Evolutionary conservation across 2,329 filamentous ascomycete genomes (phyloP).

Genomic region (Coniochaeta hoffmannii): DNA sequence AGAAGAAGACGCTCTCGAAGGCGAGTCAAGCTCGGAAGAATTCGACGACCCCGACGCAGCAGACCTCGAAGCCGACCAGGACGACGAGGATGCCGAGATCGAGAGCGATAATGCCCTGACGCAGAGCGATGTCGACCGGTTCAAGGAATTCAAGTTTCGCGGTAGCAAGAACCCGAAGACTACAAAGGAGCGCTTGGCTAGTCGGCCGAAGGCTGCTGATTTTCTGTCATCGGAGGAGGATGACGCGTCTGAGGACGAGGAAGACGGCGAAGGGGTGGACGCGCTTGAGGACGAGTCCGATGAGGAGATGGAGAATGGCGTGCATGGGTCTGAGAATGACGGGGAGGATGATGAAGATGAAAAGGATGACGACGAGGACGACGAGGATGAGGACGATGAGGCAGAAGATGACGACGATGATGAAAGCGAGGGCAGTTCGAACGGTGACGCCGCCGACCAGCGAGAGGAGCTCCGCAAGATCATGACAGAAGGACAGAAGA

Average conservation of each 20-base stretch:
- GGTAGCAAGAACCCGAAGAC: constrained; percentile 45
- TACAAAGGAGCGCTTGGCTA: constrained; percentile 33
- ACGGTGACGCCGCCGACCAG: constrained; percentile 21
- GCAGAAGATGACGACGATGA: constrained; percentile 27
- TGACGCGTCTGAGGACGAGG: constrained; percentile 32
- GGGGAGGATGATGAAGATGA: constrained; percentile 22
- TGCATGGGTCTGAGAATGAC: constrained; percentile 20
- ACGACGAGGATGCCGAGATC: constrained; percentile 52
- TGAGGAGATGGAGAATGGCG: constrained; percentile 19
- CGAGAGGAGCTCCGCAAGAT: constrained; percentile 58
- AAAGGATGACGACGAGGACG: constrained; percentile 24
- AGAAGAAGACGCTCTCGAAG: constrained; percentile 10
- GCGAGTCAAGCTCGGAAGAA: constrained; percentile 17
- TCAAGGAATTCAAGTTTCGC: constrained; percentile 63
- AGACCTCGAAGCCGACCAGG: constrained; percentile 45
- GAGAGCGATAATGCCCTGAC: constrained; percentile 3
- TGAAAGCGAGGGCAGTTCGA: constrained; percentile 20
- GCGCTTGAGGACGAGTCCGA: constrained; percentile 22
- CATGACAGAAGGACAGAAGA: constrained; percentile 61
- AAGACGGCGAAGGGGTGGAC: constrained; percentile 21
- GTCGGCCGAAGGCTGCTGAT: constrained; percentile 35
- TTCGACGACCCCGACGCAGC: constrained; percentile 50
- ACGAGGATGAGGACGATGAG: constrained; percentile 27
- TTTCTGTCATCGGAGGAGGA: constrained; percentile 45
- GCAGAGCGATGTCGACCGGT: constrained; percentile 21